Conservation (phyloP, 2,329 filamentous ascomycete species). For the Botrytis squamosa region DNA sequence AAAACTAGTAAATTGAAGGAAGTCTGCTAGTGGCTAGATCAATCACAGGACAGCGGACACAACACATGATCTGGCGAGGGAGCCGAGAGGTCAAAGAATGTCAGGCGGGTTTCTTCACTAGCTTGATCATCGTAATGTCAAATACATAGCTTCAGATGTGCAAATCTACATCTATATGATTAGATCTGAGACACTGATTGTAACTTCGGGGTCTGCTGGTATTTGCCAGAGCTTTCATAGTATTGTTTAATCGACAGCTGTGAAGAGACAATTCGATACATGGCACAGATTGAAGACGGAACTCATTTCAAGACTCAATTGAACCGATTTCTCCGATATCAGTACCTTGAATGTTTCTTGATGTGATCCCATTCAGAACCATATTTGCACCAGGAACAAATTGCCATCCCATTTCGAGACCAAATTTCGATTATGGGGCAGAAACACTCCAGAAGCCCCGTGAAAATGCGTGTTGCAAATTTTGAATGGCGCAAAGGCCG, state of each 20-base stretch:
- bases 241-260: background rate
- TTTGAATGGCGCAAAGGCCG: background rate
- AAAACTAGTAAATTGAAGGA: background rate
- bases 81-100: background rate
- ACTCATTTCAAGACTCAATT: background rate
- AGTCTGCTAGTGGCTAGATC: background rate
- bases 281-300: background rate
- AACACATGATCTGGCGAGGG: background rate
- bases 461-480: background rate
- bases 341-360: background rate
- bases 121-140: background rate
- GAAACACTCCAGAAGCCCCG: background rate
- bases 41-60: too few species aligned
- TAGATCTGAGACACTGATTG: background rate
- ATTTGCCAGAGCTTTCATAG: background rate
- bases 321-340: background rate
- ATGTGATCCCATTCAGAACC: background rate
- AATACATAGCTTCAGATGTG: background rate
- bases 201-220: background rate
- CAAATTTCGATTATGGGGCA: background rate
- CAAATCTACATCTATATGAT: background rate
- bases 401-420: background rate
- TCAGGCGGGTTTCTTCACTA: background rate
- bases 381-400: background rate
- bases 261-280: too few species aligned